Conservation (phyloP, 2,329 filamentous ascomycete species). For the Daldinia eschscholtzii region DNA sequence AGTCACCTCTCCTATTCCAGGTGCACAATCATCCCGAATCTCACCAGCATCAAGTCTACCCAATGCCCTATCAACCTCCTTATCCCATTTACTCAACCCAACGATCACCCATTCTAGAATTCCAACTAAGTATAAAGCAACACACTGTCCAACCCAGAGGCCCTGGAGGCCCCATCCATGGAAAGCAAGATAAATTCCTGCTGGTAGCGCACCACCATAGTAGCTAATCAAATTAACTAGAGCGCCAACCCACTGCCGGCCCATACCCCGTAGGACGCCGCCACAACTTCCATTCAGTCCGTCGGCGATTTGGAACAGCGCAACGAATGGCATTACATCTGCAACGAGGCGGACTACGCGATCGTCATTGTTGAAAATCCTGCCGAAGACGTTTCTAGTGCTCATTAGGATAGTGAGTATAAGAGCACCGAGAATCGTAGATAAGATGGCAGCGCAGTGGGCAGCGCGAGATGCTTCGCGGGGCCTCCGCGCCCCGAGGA, state of each 20-base stretch:
- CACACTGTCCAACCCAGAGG: slow-evolving; percentile 86
- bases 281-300: slow-evolving; percentile 88
- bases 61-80: slow-evolving; percentile 78
- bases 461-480: slow-evolving; percentile 77
- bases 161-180: slow-evolving; percentile 86
- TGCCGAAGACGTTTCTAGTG: slow-evolving; percentile 78
- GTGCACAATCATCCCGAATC: slow-evolving; percentile 5
- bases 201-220: slow-evolving; percentile 82
- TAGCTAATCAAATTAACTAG: slow-evolving; percentile 86
- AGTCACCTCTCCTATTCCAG: slow-evolving; percentile 16
- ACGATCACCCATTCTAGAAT: slow-evolving; percentile 84
- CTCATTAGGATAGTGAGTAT: slow-evolving; percentile 78
- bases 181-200: slow-evolving; percentile 88
- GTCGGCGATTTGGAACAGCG: slow-evolving; percentile 90
- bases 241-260: slow-evolving; percentile 86
- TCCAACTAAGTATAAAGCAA: slow-evolving; percentile 84
- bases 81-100: slow-evolving; percentile 80
- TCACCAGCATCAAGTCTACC: slow-evolving; percentile 71
- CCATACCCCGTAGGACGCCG: slow-evolving; percentile 85
- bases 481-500: slow-evolving; percentile 77
- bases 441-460: slow-evolving; percentile 80
- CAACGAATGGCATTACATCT: slow-evolving; percentile 85
- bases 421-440: slow-evolving; percentile 74
- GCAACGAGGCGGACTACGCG: slow-evolving; percentile 79
- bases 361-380: slow-evolving; percentile 84